Conservation (phyloP, 306 rosid genomes). For the Corylus avellana region DNA sequence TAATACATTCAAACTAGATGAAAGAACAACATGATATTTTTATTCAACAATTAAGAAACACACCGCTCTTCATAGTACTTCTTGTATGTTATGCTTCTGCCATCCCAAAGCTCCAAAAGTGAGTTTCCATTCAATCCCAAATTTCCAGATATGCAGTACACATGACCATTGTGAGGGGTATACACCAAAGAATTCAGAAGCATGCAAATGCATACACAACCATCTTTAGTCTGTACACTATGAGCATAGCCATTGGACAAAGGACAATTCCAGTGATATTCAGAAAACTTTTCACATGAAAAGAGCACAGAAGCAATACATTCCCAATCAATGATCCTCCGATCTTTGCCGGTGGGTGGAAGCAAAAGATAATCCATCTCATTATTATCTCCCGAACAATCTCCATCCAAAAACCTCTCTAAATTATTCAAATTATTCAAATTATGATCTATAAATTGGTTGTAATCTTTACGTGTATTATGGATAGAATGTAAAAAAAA, state of each 20-base stretch:
- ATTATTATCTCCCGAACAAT: constrained; percentile 35
- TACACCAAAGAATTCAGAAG: constrained; percentile 56
- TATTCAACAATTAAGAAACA: constrained; percentile 8
- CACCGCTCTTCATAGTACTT: constrained; percentile 49
- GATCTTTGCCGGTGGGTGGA: constrained; percentile 40
- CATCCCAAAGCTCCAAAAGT: constrained; percentile 33
- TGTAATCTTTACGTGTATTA: no score
- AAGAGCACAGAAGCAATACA: constrained; percentile 43
- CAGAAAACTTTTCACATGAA: constrained; percentile 24
- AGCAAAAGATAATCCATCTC: constrained; percentile 77
- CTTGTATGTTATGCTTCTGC: constrained; percentile 54
- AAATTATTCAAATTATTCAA: constrained; percentile 20
- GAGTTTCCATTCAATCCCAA: constrained; percentile 63
- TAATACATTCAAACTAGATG: neutral
- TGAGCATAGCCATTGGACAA: constrained; percentile 11
- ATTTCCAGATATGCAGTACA: constrained; percentile 52
- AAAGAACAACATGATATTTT: neutral
- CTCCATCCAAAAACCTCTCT: constrained; percentile 26
- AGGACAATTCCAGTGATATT: constrained; percentile 27
- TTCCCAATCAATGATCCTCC: constrained; percentile 53
- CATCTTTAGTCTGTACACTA: constrained; percentile 41
- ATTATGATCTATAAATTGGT: no score
- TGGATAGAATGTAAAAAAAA: no score
- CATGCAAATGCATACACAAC: constrained; percentile 55
- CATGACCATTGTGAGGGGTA: constrained; percentile 63